These are phyloP conservation scores for Grammothele lineata DNA, from an alignment of 768 basidiomycete species.

Conservation along the genomic window DNA sequence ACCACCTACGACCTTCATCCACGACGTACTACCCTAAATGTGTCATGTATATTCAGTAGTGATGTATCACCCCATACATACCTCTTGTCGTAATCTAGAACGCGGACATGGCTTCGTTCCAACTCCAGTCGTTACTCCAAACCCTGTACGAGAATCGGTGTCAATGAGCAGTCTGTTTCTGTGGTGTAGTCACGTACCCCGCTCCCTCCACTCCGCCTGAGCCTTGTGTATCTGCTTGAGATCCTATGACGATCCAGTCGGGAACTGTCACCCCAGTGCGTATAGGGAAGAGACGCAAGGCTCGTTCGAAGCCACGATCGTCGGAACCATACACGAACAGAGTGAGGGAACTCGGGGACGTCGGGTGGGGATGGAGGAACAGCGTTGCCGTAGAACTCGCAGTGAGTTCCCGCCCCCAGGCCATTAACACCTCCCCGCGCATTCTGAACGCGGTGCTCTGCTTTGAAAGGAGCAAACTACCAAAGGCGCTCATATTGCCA, in stretches of 20 bases:
- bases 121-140: conserved; percentile 30
- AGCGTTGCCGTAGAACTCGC: conserved; percentile 38
- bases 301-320: conserved; percentile 57
- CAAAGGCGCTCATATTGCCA: conserved; percentile 22
- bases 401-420: conserved; percentile 16
- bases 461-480: conserved; percentile 11
- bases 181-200: conserved; percentile 48
- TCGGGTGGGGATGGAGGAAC: conserved; percentile 67
- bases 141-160: conserved; percentile 22
- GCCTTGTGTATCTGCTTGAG: conserved; percentile 49
- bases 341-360: conserved; percentile 26
- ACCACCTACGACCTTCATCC: conserved; percentile 22
- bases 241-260: conserved; percentile 70
- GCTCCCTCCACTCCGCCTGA: conserved; percentile 74
- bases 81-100: conserved; percentile 33
- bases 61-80: conserved; percentile 32
- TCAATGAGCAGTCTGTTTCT: conserved; percentile 3
- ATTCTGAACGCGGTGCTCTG: conserved; percentile 17
- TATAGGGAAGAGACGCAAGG: conserved; percentile 71
- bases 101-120: conserved; percentile 33
- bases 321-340: conserved; percentile 64
- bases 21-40: conserved; percentile 27
- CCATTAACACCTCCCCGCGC: conserved; percentile 1
- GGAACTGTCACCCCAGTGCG: conserved; percentile 76
- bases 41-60: conserved; percentile 33